Conservation (phyloP, 2,329 filamentous ascomycete genomes). For the Grosmannia serpens region DNA sequence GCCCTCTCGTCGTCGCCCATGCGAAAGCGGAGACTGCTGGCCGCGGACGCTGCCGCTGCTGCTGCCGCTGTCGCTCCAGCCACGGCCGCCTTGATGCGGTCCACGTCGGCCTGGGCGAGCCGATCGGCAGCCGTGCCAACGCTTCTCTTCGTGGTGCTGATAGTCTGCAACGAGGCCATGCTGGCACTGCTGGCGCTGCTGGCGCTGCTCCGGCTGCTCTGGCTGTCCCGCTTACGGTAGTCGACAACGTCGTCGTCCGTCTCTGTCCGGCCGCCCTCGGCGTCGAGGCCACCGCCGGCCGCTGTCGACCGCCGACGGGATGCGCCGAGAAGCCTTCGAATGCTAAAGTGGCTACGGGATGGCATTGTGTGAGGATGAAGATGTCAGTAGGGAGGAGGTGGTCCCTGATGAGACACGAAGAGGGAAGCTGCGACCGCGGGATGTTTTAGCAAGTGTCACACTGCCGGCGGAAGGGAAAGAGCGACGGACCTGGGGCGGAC, state of each 20-base stretch:
- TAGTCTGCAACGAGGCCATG: background rate
- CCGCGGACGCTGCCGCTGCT: constrained; percentile 19
- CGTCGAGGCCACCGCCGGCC: background rate
- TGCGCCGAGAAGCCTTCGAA: constrained; percentile 30
- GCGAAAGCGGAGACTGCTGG: constrained; percentile 4
- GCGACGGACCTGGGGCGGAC: background rate
- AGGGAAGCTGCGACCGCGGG: background rate
- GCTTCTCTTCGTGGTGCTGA: background rate
- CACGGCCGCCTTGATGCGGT: constrained; percentile 37
- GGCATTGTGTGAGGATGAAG: constrained; percentile 20
- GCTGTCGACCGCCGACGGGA: constrained; percentile 10
- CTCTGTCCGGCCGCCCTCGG: background rate
- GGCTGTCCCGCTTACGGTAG: constrained; percentile 18
- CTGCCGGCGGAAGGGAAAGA: background rate
- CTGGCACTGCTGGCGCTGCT: constrained; percentile 5
- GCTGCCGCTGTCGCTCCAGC: constrained; percentile 18
- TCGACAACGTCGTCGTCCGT: background rate
- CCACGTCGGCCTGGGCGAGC: constrained; percentile 31
- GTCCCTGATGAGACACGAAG: background rate
- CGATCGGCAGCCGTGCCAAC: background rate
- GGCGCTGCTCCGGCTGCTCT: no score
- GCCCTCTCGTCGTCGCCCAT: background rate
- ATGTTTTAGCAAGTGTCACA: background rate
- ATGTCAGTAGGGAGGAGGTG: background rate
- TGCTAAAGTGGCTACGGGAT: constrained; percentile 30